Evolutionary conservation across 1,284 basidiomycete species (phyloP).

Genomic region (Melanopsichium pennsylvanicum): DNA sequence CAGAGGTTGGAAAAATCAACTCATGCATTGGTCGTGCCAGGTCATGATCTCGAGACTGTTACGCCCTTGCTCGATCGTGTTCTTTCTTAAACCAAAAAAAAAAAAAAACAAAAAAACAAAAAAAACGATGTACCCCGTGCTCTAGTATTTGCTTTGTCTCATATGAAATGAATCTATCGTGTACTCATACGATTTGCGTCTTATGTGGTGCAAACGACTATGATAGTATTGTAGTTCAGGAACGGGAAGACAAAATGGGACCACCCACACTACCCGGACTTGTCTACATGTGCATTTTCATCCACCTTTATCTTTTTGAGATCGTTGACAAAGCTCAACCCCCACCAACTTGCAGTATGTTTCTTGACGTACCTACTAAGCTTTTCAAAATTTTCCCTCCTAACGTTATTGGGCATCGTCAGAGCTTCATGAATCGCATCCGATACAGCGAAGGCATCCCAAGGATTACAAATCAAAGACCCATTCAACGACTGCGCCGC

Average conservation of each 20-base stretch:
- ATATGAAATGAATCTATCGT: no score
- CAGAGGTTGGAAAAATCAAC: constrained; percentile 51
- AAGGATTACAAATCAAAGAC: constrained; percentile 65
- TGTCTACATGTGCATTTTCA: constrained; percentile 22
- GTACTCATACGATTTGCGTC: no score
- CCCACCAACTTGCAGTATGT: constrained; percentile 65
- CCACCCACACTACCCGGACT: constrained; percentile 20
- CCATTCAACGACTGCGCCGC: constrained; percentile 77
- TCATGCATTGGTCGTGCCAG: constrained; percentile 44
- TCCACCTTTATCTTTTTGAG: constrained; percentile 49
- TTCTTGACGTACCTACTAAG: constrained; percentile 75
- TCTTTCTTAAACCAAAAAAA: constrained; percentile 25
- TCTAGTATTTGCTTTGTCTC: no score
- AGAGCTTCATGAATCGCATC: constrained; percentile 94
- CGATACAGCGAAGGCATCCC: constrained; percentile 82
- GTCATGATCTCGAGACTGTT: constrained; percentile 44
- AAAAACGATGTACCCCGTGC: no score
- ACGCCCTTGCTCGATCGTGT: constrained; percentile 31
- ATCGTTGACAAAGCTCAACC: constrained; percentile 59
- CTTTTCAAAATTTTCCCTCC: constrained; percentile 91
- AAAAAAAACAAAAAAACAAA: no score
- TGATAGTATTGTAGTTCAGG: neutral
- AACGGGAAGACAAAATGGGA: constrained; percentile 11
- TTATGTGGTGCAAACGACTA: neutral
- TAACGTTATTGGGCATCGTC: constrained; percentile 80